Evolutionary conservation across 345 rosid species (phyloP), one percentile per base, ranked within the genome.

Genomic region (Brassica nigra): DNA sequence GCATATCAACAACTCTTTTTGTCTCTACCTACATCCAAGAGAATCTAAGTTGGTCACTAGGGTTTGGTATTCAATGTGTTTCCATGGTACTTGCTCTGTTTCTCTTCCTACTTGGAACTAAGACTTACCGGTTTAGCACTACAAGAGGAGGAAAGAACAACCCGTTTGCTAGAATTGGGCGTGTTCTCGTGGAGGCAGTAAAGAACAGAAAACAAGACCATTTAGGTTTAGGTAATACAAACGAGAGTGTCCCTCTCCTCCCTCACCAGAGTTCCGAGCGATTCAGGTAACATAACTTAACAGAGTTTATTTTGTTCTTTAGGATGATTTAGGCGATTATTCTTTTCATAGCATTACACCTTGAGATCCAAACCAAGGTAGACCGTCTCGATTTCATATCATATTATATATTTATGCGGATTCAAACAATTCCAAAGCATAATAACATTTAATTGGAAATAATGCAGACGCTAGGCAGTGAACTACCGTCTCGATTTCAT

Each of bases 31-130:
- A 89, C 78, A 81, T 91, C 27, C 98, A 93, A 66, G 98, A 93
- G 79, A 86, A 89, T 68, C 55, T 91, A 14, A 88, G 85, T 12
- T 93, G 97, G 98, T 90, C 82, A 11, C 84, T 88, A 76, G 98
- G 93, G 30, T 89, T 91, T 77, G 94, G 65, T 18, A 84, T 81
- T 28, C 80, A 76, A 1, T 2, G 81, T 62, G 18, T 78, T 12
- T 52, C 77, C 31, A 84, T 81, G 87, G 27, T 29, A 8, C 16
- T 58, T 68, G 83, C 79, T 31, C 28, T 84, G 74, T 8, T 78
- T 33, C 11, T 81, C 18, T 84, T 84, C 65, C 15, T 78, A 57
- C 59, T 62, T 33, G 86, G 84, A 44, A 78, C 77, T 7, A 37
- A 2, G 5, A 78, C 80, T 55, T 84, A 84, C 14, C 74, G 84